Evolutionary conservation across 805 yeast genomes (phyloP).

Genomic region (Candida wancherniae): DNA sequence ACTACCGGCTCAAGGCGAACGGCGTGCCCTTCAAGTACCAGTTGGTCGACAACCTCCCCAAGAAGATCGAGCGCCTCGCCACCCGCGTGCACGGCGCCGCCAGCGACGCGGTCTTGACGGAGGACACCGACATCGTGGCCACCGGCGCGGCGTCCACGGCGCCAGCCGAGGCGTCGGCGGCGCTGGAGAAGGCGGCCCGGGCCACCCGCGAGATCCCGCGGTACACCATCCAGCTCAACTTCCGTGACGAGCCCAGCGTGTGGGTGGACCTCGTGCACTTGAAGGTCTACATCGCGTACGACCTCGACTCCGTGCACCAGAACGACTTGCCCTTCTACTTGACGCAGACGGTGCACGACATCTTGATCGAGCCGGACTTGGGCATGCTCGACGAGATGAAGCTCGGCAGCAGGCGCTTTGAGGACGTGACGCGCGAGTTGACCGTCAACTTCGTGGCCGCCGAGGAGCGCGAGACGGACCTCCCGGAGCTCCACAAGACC

Average conservation of each 20-base stretch:
- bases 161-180: no score
- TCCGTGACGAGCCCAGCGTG: conserved; percentile 41
- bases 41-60: conserved; percentile 12
- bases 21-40: conserved; percentile 9
- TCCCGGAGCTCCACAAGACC: conserved; percentile 3
- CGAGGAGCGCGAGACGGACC: conserved; percentile 13
- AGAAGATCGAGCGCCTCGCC: conserved; percentile 5
- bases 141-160: background rate
- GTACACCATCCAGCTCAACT: conserved; percentile 27
- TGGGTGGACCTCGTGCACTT: conserved; percentile 38
- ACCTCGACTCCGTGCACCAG: conserved; percentile 41
- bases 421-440: conserved; percentile 4
- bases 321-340: conserved; percentile 63
- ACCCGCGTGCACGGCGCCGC: background rate
- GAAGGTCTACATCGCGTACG: conserved; percentile 32
- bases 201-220: conserved; percentile 1
- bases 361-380: conserved; percentile 27
- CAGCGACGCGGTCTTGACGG: conserved; percentile 2
- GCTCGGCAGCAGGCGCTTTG: background rate
- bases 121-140: background rate
- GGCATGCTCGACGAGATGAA: conserved; percentile 6
- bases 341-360: conserved; percentile 40
- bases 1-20: conserved; percentile 12
- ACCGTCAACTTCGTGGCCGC: conserved; percentile 15
- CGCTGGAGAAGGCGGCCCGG: no score